Base-by-base conservation (phyloP, 495 filamentous ascomycete species). In the Penicillium daleae region DNA sequence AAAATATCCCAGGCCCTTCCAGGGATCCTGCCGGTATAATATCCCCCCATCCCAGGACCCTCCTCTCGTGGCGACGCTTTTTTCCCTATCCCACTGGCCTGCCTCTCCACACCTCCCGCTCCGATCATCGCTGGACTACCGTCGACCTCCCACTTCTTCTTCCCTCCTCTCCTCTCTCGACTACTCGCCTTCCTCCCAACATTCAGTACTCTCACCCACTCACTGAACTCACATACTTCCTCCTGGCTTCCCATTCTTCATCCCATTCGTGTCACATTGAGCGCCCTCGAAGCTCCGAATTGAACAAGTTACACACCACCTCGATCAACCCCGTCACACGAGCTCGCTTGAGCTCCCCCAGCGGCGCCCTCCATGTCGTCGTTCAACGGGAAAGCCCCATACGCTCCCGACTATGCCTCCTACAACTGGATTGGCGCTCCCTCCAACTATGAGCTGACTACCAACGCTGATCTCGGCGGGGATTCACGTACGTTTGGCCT, bases 391-490 rank as follows among this genome's bases (percentile, higher is more conserved):
- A 69, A 70, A 57, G 63, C 68, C 50, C 63, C 69, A 17, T 82
- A 76, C 66, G 61, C 68, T 46, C 79, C 79, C 27, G 70, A 81
- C 49, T 82, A 81, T 65, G 79, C 79, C 12, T 92, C 90, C 55
- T 93, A 96, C 81, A 85, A 91, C 71, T 93, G 91, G 89, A 80
- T 89, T 56, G 92, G 93, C 55, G 78, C 92, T 32, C 92, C 93
- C 13, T 74, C 87, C 37, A 69, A 76, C 56, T 96, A 92, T 81
- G 90, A 90, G 73, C 65, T 75, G 9, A 85, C 90, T 69, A 93
- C 92, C 40, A 85, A 90, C 65, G 50, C 75, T n/a, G 76, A 82
- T 40, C 76, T 83, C 57, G 93, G 93, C 60, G 93, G 93, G 67
- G 80, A 97, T 81, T 92, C 92, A 51, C 82, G 93, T 96, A 87